Evolutionary conservation across 306 rosid genomes (phyloP), one percentile per base, ranked within the genome.

Genomic region (Cicer chorassanicum): DNA sequence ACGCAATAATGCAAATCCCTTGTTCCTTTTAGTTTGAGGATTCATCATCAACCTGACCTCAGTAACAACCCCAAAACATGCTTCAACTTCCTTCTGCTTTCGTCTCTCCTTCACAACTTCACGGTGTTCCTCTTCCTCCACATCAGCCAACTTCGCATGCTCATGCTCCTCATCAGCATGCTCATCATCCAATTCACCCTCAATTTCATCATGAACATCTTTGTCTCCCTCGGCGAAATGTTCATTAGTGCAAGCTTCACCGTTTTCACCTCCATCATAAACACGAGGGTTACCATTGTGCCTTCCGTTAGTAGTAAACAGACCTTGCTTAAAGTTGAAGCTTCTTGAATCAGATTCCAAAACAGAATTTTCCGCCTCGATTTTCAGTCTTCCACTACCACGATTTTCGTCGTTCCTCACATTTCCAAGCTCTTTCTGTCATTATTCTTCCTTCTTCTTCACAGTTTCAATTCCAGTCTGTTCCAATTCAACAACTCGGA

Each of bases 41-140:
- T 95, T 90, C 98, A 92, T 95, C 97, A 92, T 92, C 78, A 92
- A 80, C 78, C 99, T 90, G 66, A 95, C 93, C 86, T 95, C 98
- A 72, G 85, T 90, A 68, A 95, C 93, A 74, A 86, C 99, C 53
- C 98, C 99, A 82, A 95, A 97, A 89, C 92, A 95, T 34, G 92
- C 90, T 89, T 95, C 99, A 70, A 91, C 90, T 59, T 95, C 99
- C 80, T 95, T 95, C 50, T 96, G 84, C 74, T 90, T 95, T 7
- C 89, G 85, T 82, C 98, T 89, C 88, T 95, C 99, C 76, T 95
- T 90, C 60, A 90, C 90, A 81, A 90, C 83, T 73, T 94, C 89
- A 19, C 94, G 88, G 82, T 90, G 99, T 70, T 95, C 98, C 44
- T 86, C 91, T 60, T 92, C 98, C 11, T 88, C 92, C 2, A 75